A percentile compares a stretch with the other conserved stretches of the same genome.
Conservation (phyloP, 139 green algal species). For the Nannochloris sp. region DNA sequence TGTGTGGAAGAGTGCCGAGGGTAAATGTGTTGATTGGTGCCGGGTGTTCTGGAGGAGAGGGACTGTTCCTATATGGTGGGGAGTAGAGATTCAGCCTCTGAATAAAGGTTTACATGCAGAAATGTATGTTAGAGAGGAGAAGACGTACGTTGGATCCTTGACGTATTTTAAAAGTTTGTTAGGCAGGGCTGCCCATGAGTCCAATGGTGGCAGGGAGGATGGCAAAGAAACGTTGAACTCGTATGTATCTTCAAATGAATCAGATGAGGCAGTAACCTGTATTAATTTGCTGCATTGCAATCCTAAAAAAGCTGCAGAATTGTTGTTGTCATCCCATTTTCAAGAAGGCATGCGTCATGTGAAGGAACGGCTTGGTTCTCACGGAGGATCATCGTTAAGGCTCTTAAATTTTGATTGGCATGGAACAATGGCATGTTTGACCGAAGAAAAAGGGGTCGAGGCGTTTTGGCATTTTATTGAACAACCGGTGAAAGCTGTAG, state of each 20-base stretch:
- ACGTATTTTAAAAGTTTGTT: slow-evolving; percentile 75
- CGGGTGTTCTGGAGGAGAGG: slow-evolving; percentile 75
- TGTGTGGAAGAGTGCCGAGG: slow-evolving; percentile 48
- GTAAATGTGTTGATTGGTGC: slow-evolving; percentile 40
- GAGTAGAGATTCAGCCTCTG: slow-evolving; percentile 44
- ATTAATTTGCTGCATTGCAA: slow-evolving; percentile 89
- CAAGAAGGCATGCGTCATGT: slow-evolving; percentile 48
- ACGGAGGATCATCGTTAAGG: not conserved
- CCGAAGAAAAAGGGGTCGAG: slow-evolving; percentile 75
- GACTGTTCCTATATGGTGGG: slow-evolving; percentile 72
- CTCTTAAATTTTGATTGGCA: slow-evolving; percentile 95
- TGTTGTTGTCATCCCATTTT: slow-evolving; percentile 66
- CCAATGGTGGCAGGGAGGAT: not conserved
- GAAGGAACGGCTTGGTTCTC: slow-evolving; percentile 27
- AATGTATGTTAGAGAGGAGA: slow-evolving; percentile 67
- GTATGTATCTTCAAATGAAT: not conserved
- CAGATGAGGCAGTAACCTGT: slow-evolving; percentile 59
- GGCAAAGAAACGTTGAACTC: not conserved
- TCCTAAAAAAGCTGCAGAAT: slow-evolving; percentile 47
- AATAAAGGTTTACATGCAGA: slow-evolving; percentile 36
- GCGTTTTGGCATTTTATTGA: slow-evolving; percentile 79
- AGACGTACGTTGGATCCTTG: slow-evolving; percentile 68
- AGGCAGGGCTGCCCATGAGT: slow-evolving; percentile 46
- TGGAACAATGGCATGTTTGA: slow-evolving; percentile 77
- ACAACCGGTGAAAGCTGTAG: slow-evolving; percentile 24